phyloP scores from a whole-genome alignment of 2,329 filamentous ascomycete species.

The Sordariomycetes sp. region DNA sequence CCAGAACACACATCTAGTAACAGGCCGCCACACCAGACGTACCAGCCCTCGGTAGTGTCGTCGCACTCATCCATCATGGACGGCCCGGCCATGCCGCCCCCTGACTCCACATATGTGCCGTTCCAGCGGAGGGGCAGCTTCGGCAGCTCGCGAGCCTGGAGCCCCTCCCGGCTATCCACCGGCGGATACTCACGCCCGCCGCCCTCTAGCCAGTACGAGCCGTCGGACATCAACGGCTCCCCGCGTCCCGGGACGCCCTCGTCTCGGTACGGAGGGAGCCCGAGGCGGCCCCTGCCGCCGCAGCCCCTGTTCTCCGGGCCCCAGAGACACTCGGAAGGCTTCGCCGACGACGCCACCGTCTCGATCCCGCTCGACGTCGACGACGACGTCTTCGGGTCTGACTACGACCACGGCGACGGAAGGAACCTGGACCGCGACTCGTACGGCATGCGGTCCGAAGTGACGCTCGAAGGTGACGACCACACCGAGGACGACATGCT shows the following conservation, averaged over 20 bases:
- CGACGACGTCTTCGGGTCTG: conserved; percentile 58
- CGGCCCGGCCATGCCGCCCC: conserved; percentile 47
- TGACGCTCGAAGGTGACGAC: conserved; percentile 34
- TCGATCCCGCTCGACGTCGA: conserved; percentile 52
- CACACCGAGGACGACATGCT: conserved; percentile 16
- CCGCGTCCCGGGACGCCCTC: conserved; percentile 85
- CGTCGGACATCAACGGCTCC: conserved; percentile 75
- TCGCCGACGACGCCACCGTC: conserved; percentile 56
- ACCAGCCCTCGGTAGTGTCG: conserved; percentile 39
- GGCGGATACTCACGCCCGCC: conserved; percentile 60
- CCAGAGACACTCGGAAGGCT: conserved; percentile 33
- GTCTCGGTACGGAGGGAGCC: conserved; percentile 77
- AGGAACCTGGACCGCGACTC: conserved; percentile 41
- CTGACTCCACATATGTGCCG: conserved; percentile 49
- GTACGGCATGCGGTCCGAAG: conserved; percentile 39
- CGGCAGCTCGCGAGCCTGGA: conserved; percentile 36
- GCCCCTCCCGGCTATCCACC: conserved; percentile 30
- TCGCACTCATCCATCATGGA: conserved; percentile 33
- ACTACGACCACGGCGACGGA: conserved; percentile 38
- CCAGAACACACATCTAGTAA: conserved; percentile 19
- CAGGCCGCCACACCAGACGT: conserved; percentile 28
- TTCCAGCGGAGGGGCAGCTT: conserved; percentile 32
- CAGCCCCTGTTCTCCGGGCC: conserved; percentile 67
- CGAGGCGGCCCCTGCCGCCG: conserved; percentile 74
- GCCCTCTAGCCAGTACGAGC: conserved; percentile 66